phyloP scores from a whole-genome alignment of 2,329 filamentous ascomycete genomes.

The Exutisphaerella laricina region DNA sequence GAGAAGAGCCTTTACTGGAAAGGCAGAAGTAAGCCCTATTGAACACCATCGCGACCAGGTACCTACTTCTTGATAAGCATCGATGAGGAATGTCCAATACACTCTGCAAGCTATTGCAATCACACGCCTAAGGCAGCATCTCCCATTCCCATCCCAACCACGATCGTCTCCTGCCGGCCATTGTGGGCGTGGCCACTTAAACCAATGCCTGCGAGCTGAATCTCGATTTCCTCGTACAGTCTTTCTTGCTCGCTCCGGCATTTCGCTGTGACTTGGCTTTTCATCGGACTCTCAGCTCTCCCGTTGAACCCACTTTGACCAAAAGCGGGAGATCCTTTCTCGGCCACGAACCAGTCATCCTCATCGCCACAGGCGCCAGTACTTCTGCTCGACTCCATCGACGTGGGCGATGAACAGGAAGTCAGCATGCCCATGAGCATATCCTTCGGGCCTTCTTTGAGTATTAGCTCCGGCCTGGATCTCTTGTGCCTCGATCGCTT shows the following conservation, averaged over 20 bases:
- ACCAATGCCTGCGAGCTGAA: not conserved
- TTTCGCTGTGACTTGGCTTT: not conserved
- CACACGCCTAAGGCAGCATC: not conserved
- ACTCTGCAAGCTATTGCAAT: no score
- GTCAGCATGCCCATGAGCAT: no score
- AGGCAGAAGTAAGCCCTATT: no score
- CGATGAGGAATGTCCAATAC: no score
- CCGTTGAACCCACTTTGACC: conserved; percentile 18
- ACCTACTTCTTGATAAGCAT: no score
- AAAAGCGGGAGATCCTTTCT: not conserved
- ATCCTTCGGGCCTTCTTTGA: not conserved
- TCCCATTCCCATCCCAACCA: not conserved
- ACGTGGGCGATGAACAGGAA: not conserved
- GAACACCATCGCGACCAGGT: no score
- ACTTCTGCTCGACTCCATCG: not conserved
- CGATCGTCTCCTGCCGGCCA: not conserved
- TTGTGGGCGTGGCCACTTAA: not conserved
- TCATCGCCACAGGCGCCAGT: conserved; percentile 1
- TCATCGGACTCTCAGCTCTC: conserved; percentile 9
- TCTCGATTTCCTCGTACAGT: not conserved
- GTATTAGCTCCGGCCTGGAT: not conserved
- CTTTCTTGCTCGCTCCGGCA: not conserved
- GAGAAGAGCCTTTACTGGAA: no score
- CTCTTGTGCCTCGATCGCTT: not conserved
- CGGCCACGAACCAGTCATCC: conserved; percentile 8